Base-by-base conservation (phyloP, 495 filamentous ascomycete genomes). In the Penicillium roqueforti region DNA sequence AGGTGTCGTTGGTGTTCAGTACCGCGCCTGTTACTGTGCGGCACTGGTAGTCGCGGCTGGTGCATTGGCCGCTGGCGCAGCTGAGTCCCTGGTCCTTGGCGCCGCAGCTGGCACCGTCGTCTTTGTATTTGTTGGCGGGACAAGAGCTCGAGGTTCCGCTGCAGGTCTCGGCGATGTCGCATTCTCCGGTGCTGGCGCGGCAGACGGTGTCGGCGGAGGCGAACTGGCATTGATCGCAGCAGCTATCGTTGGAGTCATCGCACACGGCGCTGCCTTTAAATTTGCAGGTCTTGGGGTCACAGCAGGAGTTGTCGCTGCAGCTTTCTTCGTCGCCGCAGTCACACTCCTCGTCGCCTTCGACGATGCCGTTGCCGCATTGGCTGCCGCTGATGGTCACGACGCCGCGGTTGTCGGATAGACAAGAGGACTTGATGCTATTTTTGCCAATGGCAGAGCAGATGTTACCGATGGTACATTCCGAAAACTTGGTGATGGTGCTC, bases 341-440 rank as follows among this genome's bases (percentile, higher is more conserved):
- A 69, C 93, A 98, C 14, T 98, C 87, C 70, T 98, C 93, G 56
- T 89, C 93, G 9, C 78, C 69, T 69, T 98, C 93, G 37, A 98
- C 95, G 56, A 98, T 97, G 41, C 93, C 93, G 68, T 98, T 98
- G 45, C 93, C 93, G 66, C 93, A 98, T 62, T 89, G 84, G 53
- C 85, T 86, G 59, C 87, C 87, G 1, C 84, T 88, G 65, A 95
- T 88, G n/a, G 88, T 92, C n/a, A 78, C 76, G 16, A 98, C 84
- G 53, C 86, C 86, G 57, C 82, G 81, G 71, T 98, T 98, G 63
- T 87, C 83, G 13, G 81, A 83, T 18, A 98, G 75, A 72, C 95
- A 97, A 25, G 58, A 68, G 6, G 81, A 84, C 37, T 87, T 87
- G 67, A 93, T 86, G 55, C 84, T 86, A 61, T 88, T 90, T 45